A percentile compares a stretch with the other conserved stretches of the same genome.
These are phyloP conservation scores for Syzygium aqueum DNA, from an alignment of 345 rosid species.

Conservation along the genomic window DNA sequence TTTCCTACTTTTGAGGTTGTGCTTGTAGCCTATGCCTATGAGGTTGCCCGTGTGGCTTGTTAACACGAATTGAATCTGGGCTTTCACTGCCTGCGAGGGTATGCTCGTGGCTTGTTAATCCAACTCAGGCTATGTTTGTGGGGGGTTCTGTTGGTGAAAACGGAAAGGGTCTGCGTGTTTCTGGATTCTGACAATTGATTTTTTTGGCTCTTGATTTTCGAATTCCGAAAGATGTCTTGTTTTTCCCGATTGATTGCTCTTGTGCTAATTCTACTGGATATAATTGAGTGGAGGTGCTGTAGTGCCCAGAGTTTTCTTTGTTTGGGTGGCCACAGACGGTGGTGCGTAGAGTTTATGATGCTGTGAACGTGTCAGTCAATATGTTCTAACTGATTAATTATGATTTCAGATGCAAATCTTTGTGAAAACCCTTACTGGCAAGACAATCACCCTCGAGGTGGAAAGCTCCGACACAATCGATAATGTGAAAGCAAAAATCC, in stretches of 20 bases:
- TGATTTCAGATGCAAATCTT: constrained; percentile 3
- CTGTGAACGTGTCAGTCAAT: background rate
- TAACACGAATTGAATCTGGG: background rate
- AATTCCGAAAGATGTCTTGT: background rate
- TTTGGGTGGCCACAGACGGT: background rate
- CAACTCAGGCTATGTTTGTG: background rate
- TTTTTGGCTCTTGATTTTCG: background rate
- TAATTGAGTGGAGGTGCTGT: background rate
- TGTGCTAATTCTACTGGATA: background rate
- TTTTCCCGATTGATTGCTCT: background rate
- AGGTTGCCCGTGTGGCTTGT: background rate
- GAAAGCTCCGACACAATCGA: background rate
- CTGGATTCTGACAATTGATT: background rate
- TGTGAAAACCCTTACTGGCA: background rate
- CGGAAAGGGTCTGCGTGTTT: background rate
- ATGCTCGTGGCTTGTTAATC: background rate
- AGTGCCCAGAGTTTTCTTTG: background rate
- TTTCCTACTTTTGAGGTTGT: background rate
- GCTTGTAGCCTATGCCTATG: background rate
- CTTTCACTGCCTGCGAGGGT: background rate
- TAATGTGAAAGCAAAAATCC: background rate
- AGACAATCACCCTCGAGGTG: constrained; percentile 1
- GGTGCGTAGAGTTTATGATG: background rate
- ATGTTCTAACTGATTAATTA: background rate
- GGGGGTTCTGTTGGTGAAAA: background rate